Base-by-base conservation (phyloP, 306 rosid species). In the Abrus pulchellus region DNA sequence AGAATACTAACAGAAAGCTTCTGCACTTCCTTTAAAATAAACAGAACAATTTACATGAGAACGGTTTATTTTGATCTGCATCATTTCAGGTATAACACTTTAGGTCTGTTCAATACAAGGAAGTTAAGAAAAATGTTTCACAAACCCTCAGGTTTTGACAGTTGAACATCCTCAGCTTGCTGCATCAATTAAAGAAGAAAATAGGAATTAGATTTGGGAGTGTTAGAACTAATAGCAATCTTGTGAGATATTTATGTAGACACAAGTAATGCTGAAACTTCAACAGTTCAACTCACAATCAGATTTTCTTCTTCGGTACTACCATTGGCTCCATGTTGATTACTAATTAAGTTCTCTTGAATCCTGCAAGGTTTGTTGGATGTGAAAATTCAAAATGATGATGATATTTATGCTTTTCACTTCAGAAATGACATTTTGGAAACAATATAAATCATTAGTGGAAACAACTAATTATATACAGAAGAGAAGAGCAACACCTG, bases 111-210 rank as follows among this genome's bases (percentile, higher is more conserved):
- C 62, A 80, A 76, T 29, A 53, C 36, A 47, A 83, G 49, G 74
- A 67, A 65, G 75, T 32, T 12, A n/a, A 63, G 47, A 54, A 34
- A 75, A 32, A 27, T 33, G 34, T 41, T 66, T 82, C 77, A 86
- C 94, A 89, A 80, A 95, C 99, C 97, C 47, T 88, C 90, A 65
- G 87, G 78, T 82, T 88, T 87, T 63, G 90, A 85, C 76, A 66
- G 68, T 65, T 76, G 94, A 81, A 68, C 82, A 78, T 81, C 97
- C 61, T 85, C 91, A 69, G 79, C 80, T 59, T 75, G 91, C 96
- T 88, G 92, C 85, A 82, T 78, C 82, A 75, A 82, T 54, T 59
- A 74, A 81, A 81, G 50, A 43, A 83, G 65, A 71, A 65, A 68
- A 82, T 71, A 86, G 81, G 68, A 62, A 30, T 29, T 56, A 68